These are phyloP conservation scores for Dioscorea alata DNA, from an alignment of 106 monocot genomes.

Conservation along the genomic window DNA sequence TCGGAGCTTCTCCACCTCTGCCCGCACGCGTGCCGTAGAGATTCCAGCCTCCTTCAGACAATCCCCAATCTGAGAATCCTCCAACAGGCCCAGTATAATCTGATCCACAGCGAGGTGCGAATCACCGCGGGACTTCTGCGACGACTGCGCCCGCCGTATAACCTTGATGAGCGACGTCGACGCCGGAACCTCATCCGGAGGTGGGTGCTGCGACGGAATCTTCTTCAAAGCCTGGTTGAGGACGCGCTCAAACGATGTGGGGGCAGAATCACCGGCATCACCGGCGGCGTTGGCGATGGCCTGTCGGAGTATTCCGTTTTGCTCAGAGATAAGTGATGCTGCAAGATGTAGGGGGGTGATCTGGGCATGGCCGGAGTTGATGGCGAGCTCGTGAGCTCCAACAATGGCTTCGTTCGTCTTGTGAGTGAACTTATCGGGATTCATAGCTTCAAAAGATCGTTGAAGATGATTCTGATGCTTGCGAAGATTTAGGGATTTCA, in stretches of 20 bases:
- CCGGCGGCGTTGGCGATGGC: conserved; percentile 25
- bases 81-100: conserved; percentile 45
- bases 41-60: conserved; percentile 50
- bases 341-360: conserved; percentile 54
- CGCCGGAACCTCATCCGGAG: conserved; percentile 48
- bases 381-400: conserved; percentile 42
- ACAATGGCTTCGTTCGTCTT: conserved; percentile 56
- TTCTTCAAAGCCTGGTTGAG: conserved; percentile 34
- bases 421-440: conserved; percentile 63
- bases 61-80: conserved; percentile 46
- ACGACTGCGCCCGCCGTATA: conserved; percentile 44
- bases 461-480: neutral
- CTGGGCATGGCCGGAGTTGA: conserved; percentile 43
- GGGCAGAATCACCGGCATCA: conserved; percentile 7
- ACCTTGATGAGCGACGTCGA: conserved; percentile 44
- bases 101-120: conserved; percentile 58
- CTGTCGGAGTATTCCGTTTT: conserved; percentile 32
- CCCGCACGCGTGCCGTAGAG: conserved; percentile 13
- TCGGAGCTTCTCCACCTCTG: conserved; percentile 53
- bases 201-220: conserved; percentile 47
- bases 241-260: conserved; percentile 40
- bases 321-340: conserved; percentile 24
- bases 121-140: conserved; percentile 47
- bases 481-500: neutral
- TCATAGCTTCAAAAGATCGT: conserved; percentile 19